Percentiles rank a stretch among this genome's conserved stretches.
phyloP scores from a whole-genome alignment of 169 alveolate species.

The Eimeria necatrix region DNA sequence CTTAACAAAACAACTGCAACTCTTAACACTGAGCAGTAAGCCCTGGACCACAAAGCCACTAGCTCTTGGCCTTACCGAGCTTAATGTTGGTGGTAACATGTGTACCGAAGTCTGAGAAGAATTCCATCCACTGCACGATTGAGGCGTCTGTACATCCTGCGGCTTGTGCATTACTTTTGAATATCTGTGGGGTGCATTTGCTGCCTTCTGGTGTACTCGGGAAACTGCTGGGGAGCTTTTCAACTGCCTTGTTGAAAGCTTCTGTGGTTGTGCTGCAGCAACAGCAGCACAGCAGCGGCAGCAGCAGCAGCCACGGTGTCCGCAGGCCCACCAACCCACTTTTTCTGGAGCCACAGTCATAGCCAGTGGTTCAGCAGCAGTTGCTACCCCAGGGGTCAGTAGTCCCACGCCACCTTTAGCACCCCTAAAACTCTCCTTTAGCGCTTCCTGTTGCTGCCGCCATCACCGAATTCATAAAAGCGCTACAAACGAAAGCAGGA shows the following conservation, averaged over 20 bases:
- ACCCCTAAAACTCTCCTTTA: no score
- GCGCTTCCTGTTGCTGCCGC: no score
- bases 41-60: not conserved
- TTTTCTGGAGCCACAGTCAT: no score
- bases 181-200: constrained; percentile 86
- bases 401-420: no score
- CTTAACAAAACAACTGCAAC: not conserved
- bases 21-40: not conserved
- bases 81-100: constrained; percentile 89
- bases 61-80: constrained; percentile 82
- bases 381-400: no score
- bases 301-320: no score
- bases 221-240: constrained; percentile 85
- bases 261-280: constrained; percentile 83
- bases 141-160: constrained; percentile 81
- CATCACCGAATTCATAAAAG: no score
- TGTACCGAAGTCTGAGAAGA: constrained; percentile 89
- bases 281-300: not conserved
- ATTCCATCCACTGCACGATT: constrained; percentile 88
- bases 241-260: constrained; percentile 86
- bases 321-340: no score
- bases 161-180: constrained; percentile 83
- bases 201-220: constrained; percentile 82
- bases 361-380: no score
- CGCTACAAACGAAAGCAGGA: not conserved